phyloP scores from a whole-genome alignment of 768 basidiomycete species.

The Boletales sp. region DNA sequence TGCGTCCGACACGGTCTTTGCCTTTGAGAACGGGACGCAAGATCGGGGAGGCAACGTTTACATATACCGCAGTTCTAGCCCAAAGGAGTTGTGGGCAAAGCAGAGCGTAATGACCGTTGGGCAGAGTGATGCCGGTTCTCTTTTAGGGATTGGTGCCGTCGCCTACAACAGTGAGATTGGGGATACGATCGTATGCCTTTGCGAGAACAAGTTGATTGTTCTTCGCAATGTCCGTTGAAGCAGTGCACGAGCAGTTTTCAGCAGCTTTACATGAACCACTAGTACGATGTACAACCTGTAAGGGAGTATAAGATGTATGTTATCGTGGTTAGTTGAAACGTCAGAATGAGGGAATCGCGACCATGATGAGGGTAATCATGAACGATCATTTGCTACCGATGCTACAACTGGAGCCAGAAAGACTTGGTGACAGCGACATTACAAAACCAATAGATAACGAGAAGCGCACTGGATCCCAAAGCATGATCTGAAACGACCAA shows the following conservation, averaged over 20 bases:
- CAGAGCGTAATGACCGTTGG: constrained; percentile 80
- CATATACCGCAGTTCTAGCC: constrained; percentile 63
- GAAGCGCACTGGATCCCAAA: constrained; percentile 22
- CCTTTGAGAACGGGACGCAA: constrained; percentile 75
- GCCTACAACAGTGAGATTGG: constrained; percentile 27
- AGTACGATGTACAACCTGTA: constrained; percentile 34
- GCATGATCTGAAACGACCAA: constrained; percentile 12
- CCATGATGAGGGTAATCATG: constrained; percentile 34
- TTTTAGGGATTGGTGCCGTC: constrained; percentile 71
- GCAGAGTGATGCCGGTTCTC: constrained; percentile 63
- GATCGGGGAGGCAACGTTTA: constrained; percentile 81
- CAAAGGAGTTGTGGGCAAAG: constrained; percentile 60
- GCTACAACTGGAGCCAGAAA: constrained; percentile 28
- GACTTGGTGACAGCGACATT: constrained; percentile 27
- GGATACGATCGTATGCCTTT: constrained; percentile 60
- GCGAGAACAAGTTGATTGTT: constrained; percentile 72
- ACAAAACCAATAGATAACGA: constrained; percentile 32
- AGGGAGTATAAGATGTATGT: constrained; percentile 36
- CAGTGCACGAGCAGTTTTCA: constrained; percentile 11
- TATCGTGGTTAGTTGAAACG: constrained; percentile 28
- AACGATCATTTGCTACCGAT: constrained; percentile 32
- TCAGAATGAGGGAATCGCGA: constrained; percentile 27
- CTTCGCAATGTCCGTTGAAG: constrained; percentile 39
- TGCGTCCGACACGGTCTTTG: constrained; percentile 54
- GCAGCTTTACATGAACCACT: constrained; percentile 21